These are phyloP conservation scores for Agrostemma githago DNA, from an alignment of 148 eudicot genomes.

Conservation along the genomic window DNA sequence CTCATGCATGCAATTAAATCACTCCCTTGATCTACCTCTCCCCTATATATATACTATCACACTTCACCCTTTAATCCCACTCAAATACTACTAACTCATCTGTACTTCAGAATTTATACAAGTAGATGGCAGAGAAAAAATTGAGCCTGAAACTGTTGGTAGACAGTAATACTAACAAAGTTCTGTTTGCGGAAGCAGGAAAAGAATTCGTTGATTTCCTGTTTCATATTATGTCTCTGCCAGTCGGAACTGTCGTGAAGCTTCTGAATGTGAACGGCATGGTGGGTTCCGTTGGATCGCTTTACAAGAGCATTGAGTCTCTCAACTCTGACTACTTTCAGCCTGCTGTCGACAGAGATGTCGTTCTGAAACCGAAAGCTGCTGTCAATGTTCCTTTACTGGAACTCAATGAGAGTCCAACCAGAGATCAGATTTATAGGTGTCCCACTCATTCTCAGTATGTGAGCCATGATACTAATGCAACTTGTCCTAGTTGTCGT, in stretches of 20 bases:
- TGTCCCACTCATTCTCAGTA: neutral
- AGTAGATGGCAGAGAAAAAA: neutral
- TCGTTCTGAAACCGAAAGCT: constrained; percentile 3
- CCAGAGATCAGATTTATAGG: neutral
- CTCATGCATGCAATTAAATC: no score
- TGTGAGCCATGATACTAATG: neutral
- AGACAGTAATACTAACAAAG: constrained; percentile 22
- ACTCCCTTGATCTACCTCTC: no score
- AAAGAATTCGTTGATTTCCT: constrained; percentile 39
- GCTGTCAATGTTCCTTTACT: constrained; percentile 4
- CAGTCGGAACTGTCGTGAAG: constrained; percentile 20
- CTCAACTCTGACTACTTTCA: constrained; percentile 17
- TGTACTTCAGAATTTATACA: no score
- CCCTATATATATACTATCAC: constrained; percentile 5
- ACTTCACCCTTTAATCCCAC: no score
- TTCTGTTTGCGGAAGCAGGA: constrained; percentile 34
- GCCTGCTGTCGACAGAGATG: constrained; percentile 5
- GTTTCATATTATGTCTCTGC: constrained; percentile 26
- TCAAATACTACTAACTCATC: no score
- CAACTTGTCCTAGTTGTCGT: constrained; percentile 5
- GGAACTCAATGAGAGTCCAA: neutral
- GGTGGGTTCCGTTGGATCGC: constrained; percentile 20
- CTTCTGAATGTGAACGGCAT: constrained; percentile 3
- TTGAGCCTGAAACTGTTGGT: constrained; percentile 22
- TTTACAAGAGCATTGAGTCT: constrained; percentile 19